Evolutionary conservation across 768 basidiomycete species (phyloP), one percentile per base, ranked within the genome.

Genomic region (Naganishia onofrii): DNA sequence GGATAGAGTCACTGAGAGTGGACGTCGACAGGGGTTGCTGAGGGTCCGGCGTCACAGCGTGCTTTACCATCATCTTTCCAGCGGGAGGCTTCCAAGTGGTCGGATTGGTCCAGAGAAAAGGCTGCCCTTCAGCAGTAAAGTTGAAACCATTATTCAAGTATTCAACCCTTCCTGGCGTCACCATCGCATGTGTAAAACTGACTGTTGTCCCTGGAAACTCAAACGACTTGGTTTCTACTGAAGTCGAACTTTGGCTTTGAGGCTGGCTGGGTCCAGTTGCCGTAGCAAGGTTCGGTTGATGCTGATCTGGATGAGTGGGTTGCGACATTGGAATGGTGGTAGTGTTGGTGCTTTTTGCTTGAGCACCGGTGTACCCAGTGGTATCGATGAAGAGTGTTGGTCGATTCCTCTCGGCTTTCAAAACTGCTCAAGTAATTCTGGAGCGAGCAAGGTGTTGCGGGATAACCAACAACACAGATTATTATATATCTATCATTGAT

Each of bases 81-180:
- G n/a, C n/a, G n/a, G n/a, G 8, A 5, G 36, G 36, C 12, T 28
- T n/a, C 9, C n/a, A n/a, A 60, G n/a, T n/a, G 19, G 32, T n/a
- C 4, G 58, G 58, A 44, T 60, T 60, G 21, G 58, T 60, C 58
- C 58, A 60, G 10, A 60, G 58, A 42, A 60, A 60, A 34, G 58
- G 58, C 58, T 44, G 58, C 42, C 58, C 58, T 4, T 60, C 58
- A 8, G 58, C 34, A n/a, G 17, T 44, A 44, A 60, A 60, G 17
- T 17, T 42, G 36, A 42, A 38, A 23, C 58, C 58, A 23, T 42
- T 23, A 9, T 60, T 2, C n/a, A 44, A 3, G 9, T n/a, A 28
- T 13, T 42, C 36, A n/a, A 60, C 58, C 17, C 36, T 31, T 28
- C 58, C 58, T 23, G 58, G 58, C 12, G 38, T 60, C 10, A 60